phyloP scores from a whole-genome alignment of 2,329 filamentous ascomycete genomes.

The Emmonsiellopsis sp. region DNA sequence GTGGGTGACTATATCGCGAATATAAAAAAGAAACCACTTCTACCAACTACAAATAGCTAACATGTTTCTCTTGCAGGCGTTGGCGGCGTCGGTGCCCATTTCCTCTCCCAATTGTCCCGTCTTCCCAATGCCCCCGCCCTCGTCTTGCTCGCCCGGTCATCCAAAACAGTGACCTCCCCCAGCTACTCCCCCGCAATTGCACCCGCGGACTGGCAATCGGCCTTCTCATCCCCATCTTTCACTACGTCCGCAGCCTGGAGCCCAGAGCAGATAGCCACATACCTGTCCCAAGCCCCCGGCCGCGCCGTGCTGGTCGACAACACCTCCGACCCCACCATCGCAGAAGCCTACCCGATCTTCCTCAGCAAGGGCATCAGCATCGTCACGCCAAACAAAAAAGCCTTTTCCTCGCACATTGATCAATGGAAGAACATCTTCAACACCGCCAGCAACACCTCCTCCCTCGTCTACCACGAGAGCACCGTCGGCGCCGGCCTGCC shows the following conservation, averaged over 20 bases:
- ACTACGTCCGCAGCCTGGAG: slow-evolving; percentile 40
- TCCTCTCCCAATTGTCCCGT: slow-evolving; percentile 70
- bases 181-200: slow-evolving; percentile 56
- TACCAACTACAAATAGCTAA: background rate
- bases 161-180: slow-evolving; percentile 65
- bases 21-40: background rate
- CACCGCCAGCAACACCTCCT: slow-evolving; percentile 52
- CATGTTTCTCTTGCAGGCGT: slow-evolving; percentile 51
- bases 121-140: slow-evolving; percentile 63
- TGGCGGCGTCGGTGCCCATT: slow-evolving; percentile 86
- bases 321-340: slow-evolving; percentile 81
- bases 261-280: slow-evolving; percentile 62
- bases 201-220: slow-evolving; percentile 46
- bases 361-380: slow-evolving; percentile 75
- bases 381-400: slow-evolving; percentile 98
- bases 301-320: slow-evolving; percentile 87
- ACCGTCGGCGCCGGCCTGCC: slow-evolving; percentile 89
- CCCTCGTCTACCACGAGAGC: slow-evolving; percentile 89
- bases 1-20: slow-evolving; percentile 16
- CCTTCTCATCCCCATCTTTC: slow-evolving; percentile 56
- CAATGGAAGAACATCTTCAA: slow-evolving; percentile 84
- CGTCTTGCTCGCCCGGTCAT: slow-evolving; percentile 77
- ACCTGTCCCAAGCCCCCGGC: slow-evolving; percentile 66
- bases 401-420: slow-evolving; percentile 71
- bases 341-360: slow-evolving; percentile 71